These are phyloP conservation scores for Pseudocercospora fijiensis DNA, from an alignment of 2,329 filamentous ascomycete species.

Conservation along the genomic window DNA sequence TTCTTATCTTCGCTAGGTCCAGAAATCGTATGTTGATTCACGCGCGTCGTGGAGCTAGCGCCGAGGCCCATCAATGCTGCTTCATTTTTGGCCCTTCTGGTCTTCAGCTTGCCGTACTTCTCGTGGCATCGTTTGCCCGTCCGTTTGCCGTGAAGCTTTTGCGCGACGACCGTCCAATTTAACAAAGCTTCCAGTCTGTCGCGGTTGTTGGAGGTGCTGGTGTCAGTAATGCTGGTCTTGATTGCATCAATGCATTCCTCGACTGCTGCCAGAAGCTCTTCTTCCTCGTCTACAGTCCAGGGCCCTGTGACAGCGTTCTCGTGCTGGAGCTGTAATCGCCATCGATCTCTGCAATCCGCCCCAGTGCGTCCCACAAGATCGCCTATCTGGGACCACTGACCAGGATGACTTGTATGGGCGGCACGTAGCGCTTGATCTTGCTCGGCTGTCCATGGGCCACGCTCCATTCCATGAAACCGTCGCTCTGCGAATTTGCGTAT, in stretches of 20 bases:
- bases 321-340: conserved; percentile 65
- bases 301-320: conserved; percentile 52
- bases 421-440: conserved; percentile 57
- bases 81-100: conserved; percentile 32
- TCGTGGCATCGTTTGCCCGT: conserved; percentile 66
- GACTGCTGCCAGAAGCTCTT: conserved; percentile 54
- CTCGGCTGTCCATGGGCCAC: conserved; percentile 59
- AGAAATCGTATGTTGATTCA: conserved; percentile 8
- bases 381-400: conserved; percentile 63
- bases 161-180: conserved; percentile 65
- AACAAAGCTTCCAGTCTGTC: conserved; percentile 55
- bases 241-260: conserved; percentile 54
- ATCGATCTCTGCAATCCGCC: conserved; percentile 68
- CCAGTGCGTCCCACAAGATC: conserved; percentile 62
- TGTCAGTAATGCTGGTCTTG: conserved; percentile 31
- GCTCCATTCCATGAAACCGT: conserved; percentile 63
- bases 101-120: conserved; percentile 62
- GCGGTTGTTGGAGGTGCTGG: conserved; percentile 15
- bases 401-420: conserved; percentile 51
- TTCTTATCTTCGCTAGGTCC: not conserved
- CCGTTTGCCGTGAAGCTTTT: conserved; percentile 60
- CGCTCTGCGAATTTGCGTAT: conserved; percentile 54
- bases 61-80: conserved; percentile 11
- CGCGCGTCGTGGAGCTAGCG: not conserved
- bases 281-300: conserved; percentile 64